Evolutionary conservation across 2,329 filamentous ascomycete genomes (phyloP), one percentile per base, ranked within the genome.

Genomic region (Pyrenophora graminea): DNA sequence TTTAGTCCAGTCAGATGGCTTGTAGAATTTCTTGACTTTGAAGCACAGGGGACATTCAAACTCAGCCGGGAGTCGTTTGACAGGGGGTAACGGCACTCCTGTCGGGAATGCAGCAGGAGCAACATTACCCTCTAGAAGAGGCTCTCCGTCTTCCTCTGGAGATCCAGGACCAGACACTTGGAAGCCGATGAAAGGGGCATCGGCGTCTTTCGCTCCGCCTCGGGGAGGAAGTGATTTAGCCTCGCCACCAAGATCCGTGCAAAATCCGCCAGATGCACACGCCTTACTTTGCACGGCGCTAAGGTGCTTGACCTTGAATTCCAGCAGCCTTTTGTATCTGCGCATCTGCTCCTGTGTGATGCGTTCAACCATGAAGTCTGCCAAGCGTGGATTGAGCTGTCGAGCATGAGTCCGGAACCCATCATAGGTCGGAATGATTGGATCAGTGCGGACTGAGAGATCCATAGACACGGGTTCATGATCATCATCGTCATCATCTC

Each of bases 1-100:
- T 71, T 97, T 96, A 1, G 91, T 96, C 92, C 92, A 97, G 73
- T 97, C 92, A 0, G 91, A 96, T 13, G 91, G 92, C 72, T 96
- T 96, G 63, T 87, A 84, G 63, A 94, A 91, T 64, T 86, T 90
- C 78, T 94, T 96, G 45, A 86, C 82, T 61, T 87, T 85, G 76
- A 90, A 96, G 75, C 92, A 96, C 18, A 96, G 78, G 32, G 89
- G 87, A 62, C 92, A 97, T 76, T 97, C 92, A 55, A 96, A 93
- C 66, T 93, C 86, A 3, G 91, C 90, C 0, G 92, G 92, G 6
- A 97, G 80, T 13, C 83, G 82, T 51, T 79, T 81, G 2, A 90
- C 87, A 1, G 90, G 91, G 5, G 92, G 92, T 73, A 90, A 82
- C 6, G 90, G 91, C 4, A 96, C 91, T 18, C 91, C 90, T 3